A percentile compares a stretch with the other conserved stretches of the same genome.
Evolutionary conservation across 2,329 filamentous ascomycete species (phyloP).

Genomic region (Fusarium coffeatum): DNA sequence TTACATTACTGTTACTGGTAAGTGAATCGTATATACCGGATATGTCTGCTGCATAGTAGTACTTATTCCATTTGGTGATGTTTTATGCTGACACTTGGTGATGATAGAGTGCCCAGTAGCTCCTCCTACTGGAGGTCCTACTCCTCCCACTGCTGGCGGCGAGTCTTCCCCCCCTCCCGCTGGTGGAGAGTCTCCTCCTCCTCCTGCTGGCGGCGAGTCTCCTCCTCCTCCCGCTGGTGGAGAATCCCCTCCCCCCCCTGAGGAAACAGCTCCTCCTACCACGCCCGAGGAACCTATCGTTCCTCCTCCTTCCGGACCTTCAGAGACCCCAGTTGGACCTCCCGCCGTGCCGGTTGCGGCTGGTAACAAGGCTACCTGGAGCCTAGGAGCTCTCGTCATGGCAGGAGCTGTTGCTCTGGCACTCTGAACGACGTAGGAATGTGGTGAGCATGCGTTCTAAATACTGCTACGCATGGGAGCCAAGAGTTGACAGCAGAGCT

Average conservation of each 20-base stretch:
- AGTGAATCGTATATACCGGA: slow-evolving; percentile 28
- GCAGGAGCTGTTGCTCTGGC: slow-evolving; percentile 55
- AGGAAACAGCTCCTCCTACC: neutral
- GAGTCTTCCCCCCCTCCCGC: neutral
- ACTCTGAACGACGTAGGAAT: slow-evolving; percentile 44
- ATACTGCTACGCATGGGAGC: neutral
- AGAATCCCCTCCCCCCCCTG: neutral
- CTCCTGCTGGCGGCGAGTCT: neutral
- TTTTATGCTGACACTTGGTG: slow-evolving; percentile 40
- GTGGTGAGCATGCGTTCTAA: neutral
- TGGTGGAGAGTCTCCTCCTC: neutral
- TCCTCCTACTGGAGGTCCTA: neutral
- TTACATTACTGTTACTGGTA: slow-evolving; percentile 60
- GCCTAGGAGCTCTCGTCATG: slow-evolving; percentile 53
- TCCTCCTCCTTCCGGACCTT: neutral
- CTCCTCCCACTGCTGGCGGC: neutral
- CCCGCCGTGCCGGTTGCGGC: slow-evolving; percentile 51
- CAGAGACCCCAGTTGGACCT: slow-evolving; percentile 15
- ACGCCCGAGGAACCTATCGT: neutral
- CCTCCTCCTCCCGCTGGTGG: slow-evolving; percentile 1
- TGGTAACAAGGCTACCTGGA: slow-evolving; percentile 52
- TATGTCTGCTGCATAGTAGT: neutral
- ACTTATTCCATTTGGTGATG: neutral
- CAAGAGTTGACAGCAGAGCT: neutral
- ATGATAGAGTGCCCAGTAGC: slow-evolving; percentile 56